Evolutionary conservation across 495 filamentous ascomycete species (phyloP), one percentile per base, ranked within the genome.

Genomic region (Neurospora intermedia): DNA sequence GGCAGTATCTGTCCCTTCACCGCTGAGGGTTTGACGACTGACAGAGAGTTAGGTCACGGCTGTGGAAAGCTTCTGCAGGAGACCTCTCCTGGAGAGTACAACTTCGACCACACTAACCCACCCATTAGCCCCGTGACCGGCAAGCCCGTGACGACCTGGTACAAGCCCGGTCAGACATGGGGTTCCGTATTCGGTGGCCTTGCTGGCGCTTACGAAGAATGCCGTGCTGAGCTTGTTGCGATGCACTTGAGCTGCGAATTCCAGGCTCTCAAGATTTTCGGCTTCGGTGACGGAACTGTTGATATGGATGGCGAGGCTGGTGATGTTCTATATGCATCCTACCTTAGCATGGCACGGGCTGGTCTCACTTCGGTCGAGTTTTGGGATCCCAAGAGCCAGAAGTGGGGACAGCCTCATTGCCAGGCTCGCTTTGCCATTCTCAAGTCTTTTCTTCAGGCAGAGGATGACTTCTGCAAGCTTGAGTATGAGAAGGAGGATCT

Each of bases 351-450:
- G 95, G 96, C 95, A 27, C 88, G 94, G 40, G 94, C 94, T 2
- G 96, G 96, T 15, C 83, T 99, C 39, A 83, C 88, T 16, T 90
- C 94, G 2, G 84, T 98, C 23, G 94, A 99, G 76, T 91, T 91
- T 82, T 97, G 92, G 92, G 92, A 97, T 77, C 92, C 93, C 39
- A 89, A 94, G 84, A 90, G 86, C 73, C 83, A 87, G 75, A 97
- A 97, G 82, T 98, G 95, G 95, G 94, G 95, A 13, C 94, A 98
- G 78, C 89, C 93, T 38, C 95, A 99, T 77, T 96, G 93, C 85
- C 94, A 98, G 83, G 96, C 96, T 5, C 91, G 96, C 18, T 98
- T 94, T 83, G 91, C 90, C 74, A 99, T 98, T 78, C 83, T 99
- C 43, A 84, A 86, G 74, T 91, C 90, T 42, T 97, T 98, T 89